Evolutionary conservation across 2,329 filamentous ascomycete genomes (phyloP).

Genomic region (Colletotrichum sublineola): DNA sequence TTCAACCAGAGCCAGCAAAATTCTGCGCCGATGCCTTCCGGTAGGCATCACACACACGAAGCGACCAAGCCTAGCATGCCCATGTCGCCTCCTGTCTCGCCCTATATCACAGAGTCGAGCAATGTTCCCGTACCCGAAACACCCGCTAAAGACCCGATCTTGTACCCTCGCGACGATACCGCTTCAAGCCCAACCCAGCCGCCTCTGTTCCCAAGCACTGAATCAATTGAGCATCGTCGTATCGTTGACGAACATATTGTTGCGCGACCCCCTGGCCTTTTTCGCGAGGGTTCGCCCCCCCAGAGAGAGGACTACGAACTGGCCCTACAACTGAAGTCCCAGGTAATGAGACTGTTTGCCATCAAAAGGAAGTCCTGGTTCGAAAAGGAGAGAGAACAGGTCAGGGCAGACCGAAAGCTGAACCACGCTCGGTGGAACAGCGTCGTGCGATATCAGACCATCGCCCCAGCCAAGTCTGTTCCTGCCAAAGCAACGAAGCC

Average conservation of each 20-base stretch:
- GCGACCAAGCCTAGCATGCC: constrained; percentile 53
- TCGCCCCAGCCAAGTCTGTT: constrained; percentile 59
- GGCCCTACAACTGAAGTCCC: constrained; percentile 65
- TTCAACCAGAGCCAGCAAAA: constrained; percentile 55
- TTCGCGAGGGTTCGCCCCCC: constrained; percentile 61
- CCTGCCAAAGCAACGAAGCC: constrained; percentile 44
- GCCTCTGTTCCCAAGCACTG: constrained; percentile 63
- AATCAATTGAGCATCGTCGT: constrained; percentile 57
- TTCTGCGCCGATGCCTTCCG: constrained; percentile 2
- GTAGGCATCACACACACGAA: constrained; percentile 30
- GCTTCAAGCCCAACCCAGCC: constrained; percentile 58
- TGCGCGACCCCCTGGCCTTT: constrained; percentile 57
- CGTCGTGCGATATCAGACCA: constrained; percentile 51
- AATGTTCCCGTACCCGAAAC: constrained; percentile 51
- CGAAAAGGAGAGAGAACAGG: constrained; percentile 62
- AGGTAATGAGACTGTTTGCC: constrained; percentile 62
- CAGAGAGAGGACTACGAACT: constrained; percentile 67
- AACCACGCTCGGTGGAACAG: constrained; percentile 48
- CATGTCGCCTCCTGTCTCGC: constrained; percentile 72
- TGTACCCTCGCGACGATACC: constrained; percentile 65
- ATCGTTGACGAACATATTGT: constrained; percentile 66
- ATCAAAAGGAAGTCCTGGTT: constrained; percentile 63
- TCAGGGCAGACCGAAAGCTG: constrained; percentile 62
- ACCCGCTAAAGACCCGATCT: constrained; percentile 65
- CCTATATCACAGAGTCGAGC: constrained; percentile 57